Evolutionary conservation across 2,329 filamentous ascomycete genomes (phyloP).

Genomic region (Hypoxylon rubiginosum): DNA sequence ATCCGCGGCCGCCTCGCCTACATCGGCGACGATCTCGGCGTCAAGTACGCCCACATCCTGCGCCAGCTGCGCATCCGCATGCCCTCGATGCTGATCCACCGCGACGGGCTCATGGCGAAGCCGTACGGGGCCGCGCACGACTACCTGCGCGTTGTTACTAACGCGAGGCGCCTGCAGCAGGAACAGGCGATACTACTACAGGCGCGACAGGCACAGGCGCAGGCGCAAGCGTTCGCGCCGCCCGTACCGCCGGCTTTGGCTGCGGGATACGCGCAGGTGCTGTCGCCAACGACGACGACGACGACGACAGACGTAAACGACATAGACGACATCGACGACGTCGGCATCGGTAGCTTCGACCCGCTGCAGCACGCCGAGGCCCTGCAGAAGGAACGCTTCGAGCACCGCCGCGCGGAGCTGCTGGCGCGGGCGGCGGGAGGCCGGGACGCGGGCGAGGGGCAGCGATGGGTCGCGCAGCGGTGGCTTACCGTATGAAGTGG

Average conservation of each 20-base stretch:
- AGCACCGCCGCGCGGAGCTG: conserved; percentile 59
- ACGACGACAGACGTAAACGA: not conserved
- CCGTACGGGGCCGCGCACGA: conserved; percentile 59
- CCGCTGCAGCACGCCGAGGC: conserved; percentile 64
- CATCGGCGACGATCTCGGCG: conserved; percentile 68
- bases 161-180: not conserved
- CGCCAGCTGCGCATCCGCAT: conserved; percentile 70
- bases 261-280: conserved; percentile 38
- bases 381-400: conserved; percentile 61
- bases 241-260: conserved; percentile 50
- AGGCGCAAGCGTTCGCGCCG: conserved; percentile 45
- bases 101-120: conserved; percentile 64
- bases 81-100: conserved; percentile 72
- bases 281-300: not conserved
- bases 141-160: conserved; percentile 59
- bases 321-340: not conserved
- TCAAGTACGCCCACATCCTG: conserved; percentile 70
- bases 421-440: conserved; percentile 58
- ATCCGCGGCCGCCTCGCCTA: conserved; percentile 65
- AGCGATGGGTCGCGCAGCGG: conserved; percentile 56
- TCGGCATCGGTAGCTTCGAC: conserved; percentile 49
- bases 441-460: conserved; percentile 52
- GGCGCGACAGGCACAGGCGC: not conserved
- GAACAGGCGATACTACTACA: not conserved
- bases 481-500: conserved; percentile 54